Conservation (phyloP, 208 protist species). For the Crithidia mellificae region DNA sequence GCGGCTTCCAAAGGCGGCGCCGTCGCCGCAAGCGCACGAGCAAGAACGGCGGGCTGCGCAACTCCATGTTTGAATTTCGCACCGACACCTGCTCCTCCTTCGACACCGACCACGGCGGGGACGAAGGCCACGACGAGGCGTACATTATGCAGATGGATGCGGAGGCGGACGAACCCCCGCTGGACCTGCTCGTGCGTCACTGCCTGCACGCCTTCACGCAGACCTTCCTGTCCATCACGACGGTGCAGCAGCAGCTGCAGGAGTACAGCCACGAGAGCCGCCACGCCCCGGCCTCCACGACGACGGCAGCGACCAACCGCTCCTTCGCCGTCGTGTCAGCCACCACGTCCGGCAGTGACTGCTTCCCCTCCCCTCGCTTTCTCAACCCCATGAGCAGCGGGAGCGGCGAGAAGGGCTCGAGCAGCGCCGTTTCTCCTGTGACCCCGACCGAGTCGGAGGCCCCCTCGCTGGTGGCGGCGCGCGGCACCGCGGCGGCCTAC, state of each 20-base stretch:
- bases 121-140: constrained; percentile 3
- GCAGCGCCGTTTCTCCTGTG: constrained; percentile 2
- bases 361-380: not conserved
- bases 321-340: constrained; percentile 9
- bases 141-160: constrained; percentile 5
- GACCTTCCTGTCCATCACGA: constrained; percentile 45
- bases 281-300: constrained; percentile 9
- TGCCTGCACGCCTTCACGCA: constrained; percentile 45
- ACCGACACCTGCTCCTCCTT: constrained; percentile 13
- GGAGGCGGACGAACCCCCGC: constrained; percentile 18
- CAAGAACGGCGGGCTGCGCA: not conserved
- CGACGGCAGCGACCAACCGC: not conserved
- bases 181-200: constrained; percentile 29
- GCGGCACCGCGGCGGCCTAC: constrained; percentile 14
- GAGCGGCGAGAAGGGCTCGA: not conserved
- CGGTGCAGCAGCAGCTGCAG: constrained; percentile 45
- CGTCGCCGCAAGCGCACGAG: not conserved
- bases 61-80: constrained; percentile 5
- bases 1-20: not conserved
- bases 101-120: constrained; percentile 8
- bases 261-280: constrained; percentile 35
- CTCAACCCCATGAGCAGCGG: not conserved
- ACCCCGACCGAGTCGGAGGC: constrained; percentile 4
- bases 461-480: constrained; percentile 12
- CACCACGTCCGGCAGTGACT: not conserved